Base-by-base conservation (phyloP, 441 rosid genomes). In the Rhodomyrtus psidioides region DNA sequence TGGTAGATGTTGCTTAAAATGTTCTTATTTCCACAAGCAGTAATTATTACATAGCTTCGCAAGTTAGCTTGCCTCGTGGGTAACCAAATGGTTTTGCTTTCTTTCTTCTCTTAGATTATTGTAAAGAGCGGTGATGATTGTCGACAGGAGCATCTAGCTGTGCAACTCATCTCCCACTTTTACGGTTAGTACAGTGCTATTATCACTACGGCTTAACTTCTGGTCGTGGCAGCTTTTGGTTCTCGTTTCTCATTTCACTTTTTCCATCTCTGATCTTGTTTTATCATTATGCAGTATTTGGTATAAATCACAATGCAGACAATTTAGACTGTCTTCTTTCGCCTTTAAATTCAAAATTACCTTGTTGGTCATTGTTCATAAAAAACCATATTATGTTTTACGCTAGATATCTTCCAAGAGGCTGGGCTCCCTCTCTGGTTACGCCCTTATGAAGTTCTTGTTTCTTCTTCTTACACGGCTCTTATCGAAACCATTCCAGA, bases 381-480 rank as follows among this genome's bases (percentile, higher is more conserved):
- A 51, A 12, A 39, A 70, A 21, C 16, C 79, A 12, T 70, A 70
- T 70, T 70, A 70, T 39, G n/a, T 70, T 58, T 82, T 59, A 87
- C 90, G 83, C 57, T 94, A 97, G 98, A 97, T 90, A 97, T 97
- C 91, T 96, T 97, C 85, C 98, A 95, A 90, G 99, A 97, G 95
- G 99, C 99, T 86, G 99, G 99, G 86, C 97, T 96, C 49, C 99
- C 99, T 53, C 97, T 97, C 84, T 97, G 99, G 99, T 91, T 97
- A 88, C 98, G 98, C 46, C 99, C 98, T 59, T 96, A 96, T 82
- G 99, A 97, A 91, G 99, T 97, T 76, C 87, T 97, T 86, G 98
- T 95, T 83, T 96, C 99, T 88, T 97, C 99, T 83, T 96, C 99
- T 70, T 97, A 97, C 89, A 95, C 99, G n/a, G 99, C 99, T 90